Evolutionary conservation across 2,329 filamentous ascomycete species (phyloP), one percentile per base, ranked within the genome.

Genomic region (Pyrenochaeta sp.): DNA sequence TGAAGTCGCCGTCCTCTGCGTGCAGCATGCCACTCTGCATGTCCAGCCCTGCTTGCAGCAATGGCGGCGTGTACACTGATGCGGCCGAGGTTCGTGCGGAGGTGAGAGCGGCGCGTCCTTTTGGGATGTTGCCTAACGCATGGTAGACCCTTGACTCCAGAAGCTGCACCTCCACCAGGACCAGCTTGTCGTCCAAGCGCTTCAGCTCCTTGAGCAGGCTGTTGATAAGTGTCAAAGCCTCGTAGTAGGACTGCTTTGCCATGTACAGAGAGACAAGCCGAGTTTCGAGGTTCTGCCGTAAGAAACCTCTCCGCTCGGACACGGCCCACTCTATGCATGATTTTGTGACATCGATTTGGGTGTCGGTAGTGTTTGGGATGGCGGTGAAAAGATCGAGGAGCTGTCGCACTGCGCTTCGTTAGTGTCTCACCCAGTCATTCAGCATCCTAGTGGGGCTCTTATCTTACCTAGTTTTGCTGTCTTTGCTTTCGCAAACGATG

Each of bases 1-100:
- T 97, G 86, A 99, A 99, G 82, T 99, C 96, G 82, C 93, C 91
- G 78, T 99, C 95, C 81, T 99, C 96, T 25, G 95, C 95, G 79
- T 99, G 96, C 58, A 99, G 88, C 90, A 98, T 98, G 67, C 95
- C 96, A 65, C 92, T 97, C 84, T 99, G 95, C 95, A 99, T 98
- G 77, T 99, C 95, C 67, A 99, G 87, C 71, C 95, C 93, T 45
- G 95, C 95, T 82, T 99, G 96, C 57, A 99, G 86, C 66, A 96
- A 84, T 3, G 96, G 95, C 50, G 95, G 95, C 25, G 93, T 97
- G 84, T 99, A 99, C 63, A 99, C 95, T 28, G 93, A 97, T 49
- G 96, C 95, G 54, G 96, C 95, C 70, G 91, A 96, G 46, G 95
- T 99, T 72, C 95, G 90, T 56, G 95, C 94, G 62, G 92, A 94